Percentiles rank a stretch among this genome's conserved stretches.
These are phyloP conservation scores for Colletotrichum coccodes DNA, from an alignment of 2,329 filamentous ascomycete species.

Conservation along the genomic window DNA sequence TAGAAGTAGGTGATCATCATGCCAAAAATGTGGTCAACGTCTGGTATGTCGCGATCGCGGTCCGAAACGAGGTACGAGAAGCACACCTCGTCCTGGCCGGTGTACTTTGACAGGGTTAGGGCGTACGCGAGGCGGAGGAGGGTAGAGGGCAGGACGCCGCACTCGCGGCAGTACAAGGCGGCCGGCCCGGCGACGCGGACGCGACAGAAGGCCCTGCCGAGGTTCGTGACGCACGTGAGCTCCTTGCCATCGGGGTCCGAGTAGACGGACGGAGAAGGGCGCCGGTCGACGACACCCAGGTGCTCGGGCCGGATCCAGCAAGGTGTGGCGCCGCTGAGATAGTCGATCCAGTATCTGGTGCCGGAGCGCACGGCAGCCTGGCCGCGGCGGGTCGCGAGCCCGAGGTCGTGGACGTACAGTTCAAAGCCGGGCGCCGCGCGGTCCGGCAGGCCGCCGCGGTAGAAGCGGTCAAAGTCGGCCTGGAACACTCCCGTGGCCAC, in stretches of 20 bases:
- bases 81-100: neutral
- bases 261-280: neutral
- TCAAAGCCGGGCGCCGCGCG: too few relatives aligned
- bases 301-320: slow-evolving; percentile 1
- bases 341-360: slow-evolving; percentile 5
- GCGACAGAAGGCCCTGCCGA: neutral
- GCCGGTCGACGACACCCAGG: neutral
- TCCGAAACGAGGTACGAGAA: slow-evolving; percentile 1
- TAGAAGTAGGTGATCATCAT: too few relatives aligned
- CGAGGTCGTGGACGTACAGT: too few relatives aligned
- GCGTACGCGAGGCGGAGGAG: neutral
- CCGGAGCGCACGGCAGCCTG: neutral
- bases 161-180: neutral
- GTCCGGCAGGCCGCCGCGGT: too few relatives aligned
- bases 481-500: too few relatives aligned
- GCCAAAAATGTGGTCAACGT: neutral
- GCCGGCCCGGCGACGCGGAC: neutral
- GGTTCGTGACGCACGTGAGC: neutral
- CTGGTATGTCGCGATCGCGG: neutral
- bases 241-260: too few relatives aligned
- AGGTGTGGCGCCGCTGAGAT: neutral
- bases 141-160: neutral
- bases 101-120: slow-evolving; percentile 3
- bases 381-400: too few relatives aligned
- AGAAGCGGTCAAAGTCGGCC: too few relatives aligned